Percentiles rank a stretch among this genome's conserved stretches.
These are phyloP conservation scores for Dothistroma pini DNA, from an alignment of 2,329 filamentous ascomycete species.

Conservation along the genomic window DNA sequence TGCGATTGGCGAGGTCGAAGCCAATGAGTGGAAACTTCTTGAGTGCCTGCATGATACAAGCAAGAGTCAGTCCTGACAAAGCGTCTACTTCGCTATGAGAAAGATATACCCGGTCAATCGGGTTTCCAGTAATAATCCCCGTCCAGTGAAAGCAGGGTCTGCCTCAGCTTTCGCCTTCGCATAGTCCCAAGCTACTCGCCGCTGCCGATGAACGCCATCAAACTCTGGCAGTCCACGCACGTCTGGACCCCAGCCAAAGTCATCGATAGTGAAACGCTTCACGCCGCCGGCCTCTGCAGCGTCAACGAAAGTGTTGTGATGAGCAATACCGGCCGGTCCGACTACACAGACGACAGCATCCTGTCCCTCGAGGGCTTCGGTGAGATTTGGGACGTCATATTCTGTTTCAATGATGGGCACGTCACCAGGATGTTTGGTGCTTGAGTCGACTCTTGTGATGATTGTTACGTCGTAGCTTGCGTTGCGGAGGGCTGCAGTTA, in stretches of 20 bases:
- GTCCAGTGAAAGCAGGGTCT: conserved; percentile 17
- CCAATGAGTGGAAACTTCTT: conserved; percentile 60
- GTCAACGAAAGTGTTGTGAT: conserved; percentile 14
- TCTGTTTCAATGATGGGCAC: conserved; percentile 38
- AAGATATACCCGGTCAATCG: conserved; percentile 23
- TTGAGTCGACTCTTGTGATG: conserved; percentile 47
- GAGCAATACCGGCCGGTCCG: conserved; percentile 11
- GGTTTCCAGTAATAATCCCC: conserved; percentile 17
- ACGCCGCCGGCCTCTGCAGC: conserved; percentile 20
- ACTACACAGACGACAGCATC: conserved; percentile 22
- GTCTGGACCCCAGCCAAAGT: conserved; percentile 34
- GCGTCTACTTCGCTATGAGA: no score
- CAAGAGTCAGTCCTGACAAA: not conserved
- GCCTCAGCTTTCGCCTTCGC: conserved; percentile 27
- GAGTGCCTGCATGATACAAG: not conserved
- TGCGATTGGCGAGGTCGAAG: conserved; percentile 49
- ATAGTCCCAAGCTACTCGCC: conserved; percentile 17
- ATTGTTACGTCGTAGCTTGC: conserved; percentile 49
- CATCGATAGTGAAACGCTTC: conserved; percentile 18
- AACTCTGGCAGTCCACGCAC: conserved; percentile 15
- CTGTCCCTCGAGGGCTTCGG: conserved; percentile 35
- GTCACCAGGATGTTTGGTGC: conserved; percentile 30
- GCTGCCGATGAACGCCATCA: conserved; percentile 2
- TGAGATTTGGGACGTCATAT: conserved; percentile 44
- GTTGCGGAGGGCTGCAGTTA: conserved; percentile 13